A percentile compares a stretch with the other conserved stretches of the same genome.
Evolutionary conservation across 768 basidiomycete genomes (phyloP).

Genomic region (Termitomyces sp.): DNA sequence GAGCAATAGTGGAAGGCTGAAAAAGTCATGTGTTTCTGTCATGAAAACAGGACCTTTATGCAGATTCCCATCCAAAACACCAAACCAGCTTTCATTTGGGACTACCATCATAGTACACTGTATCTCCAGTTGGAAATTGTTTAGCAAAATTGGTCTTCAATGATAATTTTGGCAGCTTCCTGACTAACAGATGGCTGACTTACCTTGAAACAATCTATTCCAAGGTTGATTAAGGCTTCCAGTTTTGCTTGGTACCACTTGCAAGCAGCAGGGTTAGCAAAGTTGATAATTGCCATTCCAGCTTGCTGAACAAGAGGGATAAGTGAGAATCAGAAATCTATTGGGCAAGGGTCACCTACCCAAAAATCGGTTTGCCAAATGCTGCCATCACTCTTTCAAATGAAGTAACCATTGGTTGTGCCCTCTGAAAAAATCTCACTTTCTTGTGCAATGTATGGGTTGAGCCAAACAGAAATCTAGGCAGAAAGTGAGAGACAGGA

Average conservation of each 20-base stretch:
- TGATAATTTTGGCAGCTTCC: neutral
- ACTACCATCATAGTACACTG: slow-evolving; percentile 24
- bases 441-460: slow-evolving; percentile 41
- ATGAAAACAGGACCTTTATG: too few relatives aligned
- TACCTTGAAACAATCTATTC: neutral
- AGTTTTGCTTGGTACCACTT: too few relatives aligned
- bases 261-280: too few relatives aligned
- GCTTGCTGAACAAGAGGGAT: slow-evolving; percentile 29
- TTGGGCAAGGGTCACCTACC: too few relatives aligned
- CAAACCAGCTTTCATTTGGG: slow-evolving; percentile 3
- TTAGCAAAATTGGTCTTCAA: slow-evolving; percentile 29
- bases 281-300: slow-evolving; percentile 35
- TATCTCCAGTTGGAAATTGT: slow-evolving; percentile 38
- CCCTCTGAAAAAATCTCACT: slow-evolving; percentile 42
- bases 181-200: neutral
- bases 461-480: slow-evolving; percentile 32
- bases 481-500: neutral
- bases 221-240: slow-evolving; percentile 19
- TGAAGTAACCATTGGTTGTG: slow-evolving; percentile 39
- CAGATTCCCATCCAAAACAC: too few relatives aligned
- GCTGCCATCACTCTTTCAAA: slow-evolving; percentile 42
- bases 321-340: too few relatives aligned
- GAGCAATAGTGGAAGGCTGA: too few relatives aligned
- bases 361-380: slow-evolving; percentile 33
- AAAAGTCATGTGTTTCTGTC: too few relatives aligned